phyloP scores from a whole-genome alignment of 805 yeast species.

The Diddensiella transvaalensis region DNA sequence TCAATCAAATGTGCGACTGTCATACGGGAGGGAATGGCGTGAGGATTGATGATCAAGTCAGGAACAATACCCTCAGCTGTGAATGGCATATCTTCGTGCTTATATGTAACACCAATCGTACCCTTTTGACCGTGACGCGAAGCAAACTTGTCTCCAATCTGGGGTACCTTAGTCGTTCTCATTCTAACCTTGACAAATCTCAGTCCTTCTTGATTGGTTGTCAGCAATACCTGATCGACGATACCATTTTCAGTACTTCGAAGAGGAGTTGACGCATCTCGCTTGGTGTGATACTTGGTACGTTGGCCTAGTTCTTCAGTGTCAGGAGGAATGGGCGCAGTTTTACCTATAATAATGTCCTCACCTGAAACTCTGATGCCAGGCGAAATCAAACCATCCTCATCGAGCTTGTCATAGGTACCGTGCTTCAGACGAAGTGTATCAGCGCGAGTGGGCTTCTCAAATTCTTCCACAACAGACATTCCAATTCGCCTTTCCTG shows the following conservation, averaged over 20 bases:
- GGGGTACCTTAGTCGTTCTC: slow-evolving; percentile 98
- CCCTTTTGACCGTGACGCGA: slow-evolving; percentile 99
- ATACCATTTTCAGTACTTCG: slow-evolving; percentile 97
- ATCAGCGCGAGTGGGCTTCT: slow-evolving; percentile 91
- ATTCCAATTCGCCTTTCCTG: slow-evolving; percentile 98
- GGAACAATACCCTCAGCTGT: slow-evolving; percentile 95
- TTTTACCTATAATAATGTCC: slow-evolving; percentile 96
- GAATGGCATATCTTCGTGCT: slow-evolving; percentile 99
- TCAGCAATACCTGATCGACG: slow-evolving; percentile 93
- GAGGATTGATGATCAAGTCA: slow-evolving; percentile 95
- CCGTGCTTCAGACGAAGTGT: slow-evolving; percentile 96
- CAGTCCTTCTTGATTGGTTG: slow-evolving; percentile 97
- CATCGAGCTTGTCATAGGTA: slow-evolving; percentile 96
- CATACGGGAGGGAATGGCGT: slow-evolving; percentile 99
- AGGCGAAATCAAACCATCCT: slow-evolving; percentile 96
- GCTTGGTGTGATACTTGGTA: slow-evolving; percentile 95
- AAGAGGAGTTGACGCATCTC: slow-evolving; percentile 97
- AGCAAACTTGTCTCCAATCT: slow-evolving; percentile 98
- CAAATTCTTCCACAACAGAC: slow-evolving; percentile 97
- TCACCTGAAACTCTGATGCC: slow-evolving; percentile 99
- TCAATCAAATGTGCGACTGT: slow-evolving; percentile 99
- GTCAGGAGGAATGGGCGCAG: slow-evolving; percentile 99
- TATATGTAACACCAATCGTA: slow-evolving; percentile 97
- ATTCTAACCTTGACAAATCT: slow-evolving; percentile 96
- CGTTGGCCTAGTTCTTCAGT: slow-evolving; percentile 98